Percentiles rank a stretch among this genome's conserved stretches.
Conservation (phyloP, 257 asterid species). For the Echium plantagineum region DNA sequence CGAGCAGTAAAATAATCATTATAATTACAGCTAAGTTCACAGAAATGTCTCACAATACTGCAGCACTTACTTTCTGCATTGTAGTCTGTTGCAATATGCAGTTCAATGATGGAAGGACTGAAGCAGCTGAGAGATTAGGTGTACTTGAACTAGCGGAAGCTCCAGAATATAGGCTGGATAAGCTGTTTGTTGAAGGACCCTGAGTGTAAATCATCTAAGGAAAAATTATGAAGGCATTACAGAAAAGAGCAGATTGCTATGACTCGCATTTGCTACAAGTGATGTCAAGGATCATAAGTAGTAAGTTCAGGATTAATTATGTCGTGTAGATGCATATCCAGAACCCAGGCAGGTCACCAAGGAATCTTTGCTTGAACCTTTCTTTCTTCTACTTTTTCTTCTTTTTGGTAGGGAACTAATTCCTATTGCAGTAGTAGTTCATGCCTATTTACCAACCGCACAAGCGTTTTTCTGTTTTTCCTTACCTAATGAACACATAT, state of each 20-base stretch:
- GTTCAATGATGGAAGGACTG: slow-evolving; percentile 73
- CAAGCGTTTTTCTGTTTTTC: no score
- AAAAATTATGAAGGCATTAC: slow-evolving; percentile 27
- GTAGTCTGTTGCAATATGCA: slow-evolving; percentile 63
- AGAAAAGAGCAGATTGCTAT: slow-evolving; percentile 17
- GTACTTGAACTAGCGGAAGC: slow-evolving; percentile 29
- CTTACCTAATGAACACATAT: no score
- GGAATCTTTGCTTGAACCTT: no score
- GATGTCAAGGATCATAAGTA: no score
- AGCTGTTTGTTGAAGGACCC: slow-evolving; percentile 19
- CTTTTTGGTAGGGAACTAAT: no score
- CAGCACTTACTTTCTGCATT: slow-evolving; percentile 58
- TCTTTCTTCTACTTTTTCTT: no score
- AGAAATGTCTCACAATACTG: slow-evolving; percentile 2
- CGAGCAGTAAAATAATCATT: slow-evolving; percentile 21
- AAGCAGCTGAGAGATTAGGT: slow-evolving; percentile 38
- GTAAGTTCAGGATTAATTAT: no score
- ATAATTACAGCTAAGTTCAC: slow-evolving; percentile 10
- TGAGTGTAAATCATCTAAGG: no score
- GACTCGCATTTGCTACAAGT: slow-evolving; percentile 11
- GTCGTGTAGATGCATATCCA: no score
- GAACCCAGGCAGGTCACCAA: no score
- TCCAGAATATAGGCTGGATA: slow-evolving; percentile 32
- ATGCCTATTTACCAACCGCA: no score
- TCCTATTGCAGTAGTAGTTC: no score